Conservation (phyloP, 2,329 filamentous ascomycete genomes). For the Paecilomyces fulvus region DNA sequence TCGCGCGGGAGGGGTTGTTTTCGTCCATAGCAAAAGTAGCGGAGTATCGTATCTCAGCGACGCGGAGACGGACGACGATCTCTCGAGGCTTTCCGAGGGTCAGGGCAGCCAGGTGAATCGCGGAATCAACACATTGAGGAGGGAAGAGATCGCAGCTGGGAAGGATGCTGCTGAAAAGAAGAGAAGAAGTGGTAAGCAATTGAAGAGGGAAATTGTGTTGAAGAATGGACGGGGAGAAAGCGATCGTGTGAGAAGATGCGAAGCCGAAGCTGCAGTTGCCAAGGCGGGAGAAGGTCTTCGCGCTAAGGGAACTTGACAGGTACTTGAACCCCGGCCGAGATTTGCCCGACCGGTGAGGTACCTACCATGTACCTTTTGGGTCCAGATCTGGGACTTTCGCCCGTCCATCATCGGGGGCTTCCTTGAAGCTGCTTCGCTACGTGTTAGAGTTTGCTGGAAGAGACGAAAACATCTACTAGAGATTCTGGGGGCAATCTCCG, state of each 20-base stretch:
- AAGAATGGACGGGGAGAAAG: background rate
- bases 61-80: background rate
- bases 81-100: background rate
- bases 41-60: background rate
- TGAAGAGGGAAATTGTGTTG: background rate
- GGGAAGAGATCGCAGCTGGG: background rate
- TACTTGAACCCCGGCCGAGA: background rate
- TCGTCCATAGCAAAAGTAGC: constrained; percentile 4
- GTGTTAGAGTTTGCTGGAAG: background rate
- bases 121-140: background rate
- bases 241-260: background rate
- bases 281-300: background rate
- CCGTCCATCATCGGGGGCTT: background rate
- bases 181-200: background rate
- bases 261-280: background rate
- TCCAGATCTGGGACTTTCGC: background rate
- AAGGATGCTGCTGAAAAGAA: background rate
- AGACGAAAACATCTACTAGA: background rate
- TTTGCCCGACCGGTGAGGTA: background rate
- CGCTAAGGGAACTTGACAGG: background rate
- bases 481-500: background rate
- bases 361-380: background rate
- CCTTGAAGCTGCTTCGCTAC: background rate
- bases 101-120: background rate
- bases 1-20: background rate